phyloP scores from a whole-genome alignment of 176 grass and related monocot species.

The Sorghum bicolor region DNA sequence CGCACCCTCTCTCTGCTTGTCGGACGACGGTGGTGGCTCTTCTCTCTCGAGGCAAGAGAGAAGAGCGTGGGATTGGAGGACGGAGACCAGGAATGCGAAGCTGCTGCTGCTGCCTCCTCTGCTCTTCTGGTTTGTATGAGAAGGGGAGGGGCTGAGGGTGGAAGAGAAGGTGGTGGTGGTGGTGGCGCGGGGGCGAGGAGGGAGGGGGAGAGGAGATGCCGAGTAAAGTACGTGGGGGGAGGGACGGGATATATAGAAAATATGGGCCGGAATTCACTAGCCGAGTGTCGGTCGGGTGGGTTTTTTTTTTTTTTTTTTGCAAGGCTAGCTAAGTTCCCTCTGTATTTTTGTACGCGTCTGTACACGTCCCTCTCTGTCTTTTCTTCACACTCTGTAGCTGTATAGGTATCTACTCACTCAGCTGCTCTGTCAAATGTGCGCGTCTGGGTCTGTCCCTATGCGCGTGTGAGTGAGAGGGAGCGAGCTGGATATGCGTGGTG shows the following conservation, averaged over 20 bases:
- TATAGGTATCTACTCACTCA: background rate
- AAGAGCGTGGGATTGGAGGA: background rate
- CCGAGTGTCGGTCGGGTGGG: slow-evolving; percentile 42
- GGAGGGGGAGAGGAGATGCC: background rate
- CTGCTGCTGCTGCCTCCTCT: background rate
- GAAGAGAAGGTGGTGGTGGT: background rate
- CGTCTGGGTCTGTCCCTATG: background rate
- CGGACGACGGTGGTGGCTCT: background rate
- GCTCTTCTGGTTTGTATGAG: background rate
- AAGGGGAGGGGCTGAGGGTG: background rate
- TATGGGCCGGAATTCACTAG: slow-evolving; percentile 26
- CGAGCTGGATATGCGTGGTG: background rate
- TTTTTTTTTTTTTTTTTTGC: background rate
- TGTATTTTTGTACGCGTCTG: slow-evolving; percentile 24
- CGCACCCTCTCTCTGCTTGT: no score
- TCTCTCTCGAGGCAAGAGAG: slow-evolving; percentile 18
- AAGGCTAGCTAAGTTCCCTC: background rate
- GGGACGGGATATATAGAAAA: slow-evolving; percentile 44
- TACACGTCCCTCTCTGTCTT: background rate
- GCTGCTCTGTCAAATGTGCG: background rate
- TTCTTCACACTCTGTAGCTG: background rate
- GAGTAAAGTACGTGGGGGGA: slow-evolving; percentile 48
- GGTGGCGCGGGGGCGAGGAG: no score
- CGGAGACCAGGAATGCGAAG: background rate
- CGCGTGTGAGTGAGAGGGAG: background rate